phyloP scores from a whole-genome alignment of 805 yeast species.

The Metschnikowia sp. region DNA sequence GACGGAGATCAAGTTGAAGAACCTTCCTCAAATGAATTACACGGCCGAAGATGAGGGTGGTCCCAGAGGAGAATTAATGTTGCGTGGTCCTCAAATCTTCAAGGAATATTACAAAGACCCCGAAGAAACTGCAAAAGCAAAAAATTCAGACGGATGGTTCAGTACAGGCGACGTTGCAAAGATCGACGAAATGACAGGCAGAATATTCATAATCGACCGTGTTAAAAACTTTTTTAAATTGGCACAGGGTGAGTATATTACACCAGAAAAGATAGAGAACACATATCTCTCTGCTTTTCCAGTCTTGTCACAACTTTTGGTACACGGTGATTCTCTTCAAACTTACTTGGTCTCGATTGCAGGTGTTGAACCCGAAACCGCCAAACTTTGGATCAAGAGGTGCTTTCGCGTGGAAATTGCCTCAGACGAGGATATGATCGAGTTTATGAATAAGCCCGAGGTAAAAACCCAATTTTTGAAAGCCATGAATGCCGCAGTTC shows the following conservation, averaged over 20 bases:
- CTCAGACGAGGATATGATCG: constrained; percentile 21
- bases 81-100: constrained; percentile 27
- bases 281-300: constrained; percentile 42
- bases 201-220: constrained; percentile 28
- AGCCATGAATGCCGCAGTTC: constrained; percentile 35
- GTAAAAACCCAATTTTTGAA: constrained; percentile 33
- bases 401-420: constrained; percentile 1
- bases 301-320: constrained; percentile 49
- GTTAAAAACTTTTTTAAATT: constrained; percentile 21
- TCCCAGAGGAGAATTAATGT: constrained; percentile 26
- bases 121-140: constrained; percentile 21
- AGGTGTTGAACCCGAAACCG: constrained; percentile 53
- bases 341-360: constrained; percentile 56
- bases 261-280: constrained; percentile 20
- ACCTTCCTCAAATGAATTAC: constrained; percentile 26
- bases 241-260: constrained; percentile 20
- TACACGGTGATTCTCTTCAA: constrained; percentile 61
- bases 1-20: constrained; percentile 21
- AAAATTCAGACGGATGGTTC: constrained; percentile 26
- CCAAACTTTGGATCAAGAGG: constrained; percentile 12
- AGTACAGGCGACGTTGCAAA: constrained; percentile 44
- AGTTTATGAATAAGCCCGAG: constrained; percentile 24
- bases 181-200: constrained; percentile 34
- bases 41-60: constrained; percentile 21
- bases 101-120: constrained; percentile 24